Conservation (phyloP, 495 filamentous ascomycete species). For the Coniosporium apollinis region DNA sequence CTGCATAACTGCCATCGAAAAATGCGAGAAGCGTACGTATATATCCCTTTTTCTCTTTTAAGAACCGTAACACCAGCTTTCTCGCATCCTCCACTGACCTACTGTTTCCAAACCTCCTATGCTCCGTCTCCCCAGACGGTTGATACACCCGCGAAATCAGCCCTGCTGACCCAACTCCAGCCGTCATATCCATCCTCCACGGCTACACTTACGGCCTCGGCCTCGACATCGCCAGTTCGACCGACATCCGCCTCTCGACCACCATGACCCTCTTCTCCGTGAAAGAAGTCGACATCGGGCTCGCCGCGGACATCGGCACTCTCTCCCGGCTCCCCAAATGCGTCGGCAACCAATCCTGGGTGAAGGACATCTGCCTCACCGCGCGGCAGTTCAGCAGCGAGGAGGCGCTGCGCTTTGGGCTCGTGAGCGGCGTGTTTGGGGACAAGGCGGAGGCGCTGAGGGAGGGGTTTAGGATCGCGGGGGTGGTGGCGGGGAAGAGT, state of each 20-base stretch:
- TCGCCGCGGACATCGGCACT: conserved; percentile 89
- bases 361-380: conserved; percentile 75
- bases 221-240: conserved; percentile 63
- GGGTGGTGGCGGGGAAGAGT: conserved; percentile 59
- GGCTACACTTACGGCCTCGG: conserved; percentile 67
- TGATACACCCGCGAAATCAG: no score
- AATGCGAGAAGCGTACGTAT: conserved; percentile 66
- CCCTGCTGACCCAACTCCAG: conserved; percentile 21
- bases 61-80: no score
- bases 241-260: conserved; percentile 64
- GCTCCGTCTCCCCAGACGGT: no score
- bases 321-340: conserved; percentile 71
- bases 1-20: conserved; percentile 58
- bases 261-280: conserved; percentile 51
- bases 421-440: conserved; percentile 61
- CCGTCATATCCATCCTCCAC: conserved; percentile 73
- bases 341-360: conserved; percentile 64
- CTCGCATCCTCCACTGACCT: conserved; percentile 5
- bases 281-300: conserved; percentile 89
- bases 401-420: conserved; percentile 68
- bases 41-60: conserved; percentile 5
- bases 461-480: conserved; percentile 48
- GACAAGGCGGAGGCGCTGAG: conserved; percentile 13
- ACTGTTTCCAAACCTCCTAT: no score
- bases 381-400: conserved; percentile 60